Conservation (phyloP, 2,329 filamentous ascomycete genomes). For the Cryphonectria carpinicola region DNA sequence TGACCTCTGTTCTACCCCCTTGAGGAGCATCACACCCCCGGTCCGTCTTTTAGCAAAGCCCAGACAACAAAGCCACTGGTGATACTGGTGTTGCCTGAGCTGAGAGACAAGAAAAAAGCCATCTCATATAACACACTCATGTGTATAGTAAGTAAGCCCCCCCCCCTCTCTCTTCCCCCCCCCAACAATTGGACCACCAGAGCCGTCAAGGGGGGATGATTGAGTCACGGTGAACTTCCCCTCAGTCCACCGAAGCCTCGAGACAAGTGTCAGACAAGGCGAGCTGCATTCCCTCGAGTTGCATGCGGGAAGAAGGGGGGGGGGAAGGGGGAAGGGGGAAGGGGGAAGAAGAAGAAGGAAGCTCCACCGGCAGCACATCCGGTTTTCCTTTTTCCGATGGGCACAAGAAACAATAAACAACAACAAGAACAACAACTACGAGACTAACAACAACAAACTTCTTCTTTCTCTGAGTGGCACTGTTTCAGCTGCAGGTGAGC, state of each 20-base stretch:
- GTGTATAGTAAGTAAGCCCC: background rate
- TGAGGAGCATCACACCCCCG: too few species aligned
- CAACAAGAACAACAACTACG: background rate
- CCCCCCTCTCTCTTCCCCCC: too few species aligned
- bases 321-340: too few species aligned
- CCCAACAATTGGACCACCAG: background rate
- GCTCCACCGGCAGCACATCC: constrained; percentile 13
- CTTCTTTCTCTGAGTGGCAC: constrained; percentile 5
- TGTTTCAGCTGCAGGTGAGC: constrained; percentile 20
- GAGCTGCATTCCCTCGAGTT: constrained; percentile 10
- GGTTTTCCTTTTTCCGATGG: background rate
- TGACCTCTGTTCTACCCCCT: too few species aligned
- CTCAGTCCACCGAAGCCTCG: background rate
- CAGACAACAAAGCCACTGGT: too few species aligned
- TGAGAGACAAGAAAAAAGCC: background rate
- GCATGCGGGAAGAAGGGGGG: constrained; percentile 7
- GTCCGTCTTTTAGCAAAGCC: too few species aligned
- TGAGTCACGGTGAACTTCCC: too few species aligned
- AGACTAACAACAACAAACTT: constrained; percentile 1
- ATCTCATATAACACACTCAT: background rate
- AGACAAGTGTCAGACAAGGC: constrained; percentile 16
- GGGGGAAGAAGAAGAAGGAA: background rate
- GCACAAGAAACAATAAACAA: background rate
- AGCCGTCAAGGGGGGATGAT: background rate
- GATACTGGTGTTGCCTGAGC: background rate